Conservation (phyloP, 2,329 filamentous ascomycete genomes). For the Uncinocarpus reesii region DNA sequence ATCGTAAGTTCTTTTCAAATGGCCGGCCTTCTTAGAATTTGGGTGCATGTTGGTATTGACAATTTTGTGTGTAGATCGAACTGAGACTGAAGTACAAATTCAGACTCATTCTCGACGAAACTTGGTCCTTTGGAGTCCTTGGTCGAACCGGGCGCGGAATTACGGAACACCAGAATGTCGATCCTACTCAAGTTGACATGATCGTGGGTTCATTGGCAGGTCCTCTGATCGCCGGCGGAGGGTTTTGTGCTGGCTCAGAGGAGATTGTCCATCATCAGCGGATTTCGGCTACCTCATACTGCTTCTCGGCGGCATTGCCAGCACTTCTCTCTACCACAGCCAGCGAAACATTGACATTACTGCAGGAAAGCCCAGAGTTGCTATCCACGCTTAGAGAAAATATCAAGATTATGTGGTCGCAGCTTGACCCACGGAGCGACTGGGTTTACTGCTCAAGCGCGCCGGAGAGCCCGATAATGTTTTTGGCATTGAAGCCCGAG, state of each 20-base stretch:
- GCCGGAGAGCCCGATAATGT: slow-evolving; percentile 74
- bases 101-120: slow-evolving; percentile 92
- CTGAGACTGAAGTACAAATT: slow-evolving; percentile 96
- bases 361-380: slow-evolving; percentile 80
- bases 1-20: slow-evolving; percentile 48
- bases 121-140: slow-evolving; percentile 91
- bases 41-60: slow-evolving; percentile 8
- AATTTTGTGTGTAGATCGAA: slow-evolving; percentile 52
- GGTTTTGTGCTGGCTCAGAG: slow-evolving; percentile 84
- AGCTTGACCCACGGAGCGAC: slow-evolving; percentile 85
- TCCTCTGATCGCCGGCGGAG: slow-evolving; percentile 80
- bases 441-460: slow-evolving; percentile 78
- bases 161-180: slow-evolving; percentile 94
- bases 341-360: slow-evolving; percentile 74
- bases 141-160: slow-evolving; percentile 83
- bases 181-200: slow-evolving; percentile 90
- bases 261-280: slow-evolving; percentile 96
- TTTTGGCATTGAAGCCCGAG: slow-evolving; percentile 74
- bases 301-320: slow-evolving; percentile 87
- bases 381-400: slow-evolving; percentile 72
- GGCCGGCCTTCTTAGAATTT: neutral
- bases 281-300: slow-evolving; percentile 84
- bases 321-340: slow-evolving; percentile 93
- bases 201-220: slow-evolving; percentile 87
- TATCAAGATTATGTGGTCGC: slow-evolving; percentile 70